Conservation (phyloP, 1,139 yeast species). For the Kurtzmaniella quercitrusa region DNA sequence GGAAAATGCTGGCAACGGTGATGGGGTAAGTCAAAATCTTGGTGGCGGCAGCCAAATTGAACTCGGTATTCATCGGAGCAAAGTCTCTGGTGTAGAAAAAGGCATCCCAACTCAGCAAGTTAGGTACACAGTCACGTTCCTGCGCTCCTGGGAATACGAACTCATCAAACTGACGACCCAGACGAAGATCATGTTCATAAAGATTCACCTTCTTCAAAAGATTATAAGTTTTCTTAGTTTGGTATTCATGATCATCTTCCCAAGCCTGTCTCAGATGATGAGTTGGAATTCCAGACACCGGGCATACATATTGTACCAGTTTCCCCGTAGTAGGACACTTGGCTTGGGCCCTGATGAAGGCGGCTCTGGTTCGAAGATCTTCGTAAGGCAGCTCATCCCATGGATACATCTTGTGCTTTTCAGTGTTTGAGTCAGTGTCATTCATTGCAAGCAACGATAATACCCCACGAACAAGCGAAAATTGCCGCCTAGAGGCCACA, state of each 20-base stretch:
- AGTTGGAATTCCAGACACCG: conserved; percentile 92
- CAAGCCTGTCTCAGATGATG: conserved; percentile 90
- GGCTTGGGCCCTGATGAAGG: conserved; percentile 81
- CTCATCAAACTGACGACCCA: conserved; percentile 92
- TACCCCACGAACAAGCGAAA: conserved; percentile 7
- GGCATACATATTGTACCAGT: conserved; percentile 83
- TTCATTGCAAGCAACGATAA: conserved; percentile 8
- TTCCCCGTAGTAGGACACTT: conserved; percentile 86
- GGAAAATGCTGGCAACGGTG: conserved; percentile 80
- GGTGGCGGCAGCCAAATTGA: conserved; percentile 91
- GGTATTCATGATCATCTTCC: conserved; percentile 76
- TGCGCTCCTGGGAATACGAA: conserved; percentile 87
- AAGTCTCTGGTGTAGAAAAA: conserved; percentile 90
- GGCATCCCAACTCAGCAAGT: conserved; percentile 86
- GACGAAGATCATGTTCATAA: conserved; percentile 90
- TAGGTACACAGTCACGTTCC: conserved; percentile 71
- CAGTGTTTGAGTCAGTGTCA: conserved; percentile 54
- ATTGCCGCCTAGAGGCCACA: conserved; percentile 4
- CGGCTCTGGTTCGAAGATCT: conserved; percentile 87
- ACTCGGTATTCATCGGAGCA: conserved; percentile 95
- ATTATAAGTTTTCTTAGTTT: conserved; percentile 61
- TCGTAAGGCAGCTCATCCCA: conserved; percentile 94
- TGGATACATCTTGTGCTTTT: conserved; percentile 59
- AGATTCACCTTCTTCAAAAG: conserved; percentile 80
- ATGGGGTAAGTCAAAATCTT: conserved; percentile 91